phyloP scores from a whole-genome alignment of 495 filamentous ascomycete genomes.

The Pyrenula aspistea region DNA sequence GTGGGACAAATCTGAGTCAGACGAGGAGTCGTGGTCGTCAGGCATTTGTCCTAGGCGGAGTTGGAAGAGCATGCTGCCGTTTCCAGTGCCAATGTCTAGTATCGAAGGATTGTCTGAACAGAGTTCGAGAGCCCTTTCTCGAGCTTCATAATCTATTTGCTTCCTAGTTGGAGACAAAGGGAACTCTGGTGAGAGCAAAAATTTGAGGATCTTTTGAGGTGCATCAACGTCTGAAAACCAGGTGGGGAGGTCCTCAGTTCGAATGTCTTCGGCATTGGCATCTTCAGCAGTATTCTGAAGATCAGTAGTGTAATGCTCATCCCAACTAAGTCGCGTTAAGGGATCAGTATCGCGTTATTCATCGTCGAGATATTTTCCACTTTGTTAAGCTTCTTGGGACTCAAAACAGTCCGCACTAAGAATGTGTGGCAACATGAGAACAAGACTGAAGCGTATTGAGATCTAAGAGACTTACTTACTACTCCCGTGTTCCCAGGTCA shows the following conservation, averaged over 20 bases:
- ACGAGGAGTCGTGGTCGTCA: constrained; percentile 78
- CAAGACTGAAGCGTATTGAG: no score
- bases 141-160: constrained; percentile 6
- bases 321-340: no score
- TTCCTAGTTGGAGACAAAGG: constrained; percentile 17
- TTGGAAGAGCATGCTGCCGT: constrained; percentile 75
- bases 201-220: constrained; percentile 33
- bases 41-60: constrained; percentile 60
- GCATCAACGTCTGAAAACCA: constrained; percentile 43
- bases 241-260: constrained; percentile 28
- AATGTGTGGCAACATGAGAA: no score
- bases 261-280: constrained; percentile 26
- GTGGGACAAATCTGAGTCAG: not conserved
- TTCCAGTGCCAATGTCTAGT: constrained; percentile 78
- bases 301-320: not conserved
- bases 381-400: no score
- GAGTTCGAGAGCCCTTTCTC: no score
- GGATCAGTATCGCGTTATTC: no score
- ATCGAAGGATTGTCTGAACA: constrained; percentile 28
- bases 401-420: no score
- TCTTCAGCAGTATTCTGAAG: not conserved
- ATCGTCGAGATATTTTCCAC: no score
- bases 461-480: constrained; percentile 33
- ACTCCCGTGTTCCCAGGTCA: constrained; percentile 42
- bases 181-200: constrained; percentile 25